phyloP scores from a whole-genome alignment of 208 protist species.

The Angomonas deanei region DNA sequence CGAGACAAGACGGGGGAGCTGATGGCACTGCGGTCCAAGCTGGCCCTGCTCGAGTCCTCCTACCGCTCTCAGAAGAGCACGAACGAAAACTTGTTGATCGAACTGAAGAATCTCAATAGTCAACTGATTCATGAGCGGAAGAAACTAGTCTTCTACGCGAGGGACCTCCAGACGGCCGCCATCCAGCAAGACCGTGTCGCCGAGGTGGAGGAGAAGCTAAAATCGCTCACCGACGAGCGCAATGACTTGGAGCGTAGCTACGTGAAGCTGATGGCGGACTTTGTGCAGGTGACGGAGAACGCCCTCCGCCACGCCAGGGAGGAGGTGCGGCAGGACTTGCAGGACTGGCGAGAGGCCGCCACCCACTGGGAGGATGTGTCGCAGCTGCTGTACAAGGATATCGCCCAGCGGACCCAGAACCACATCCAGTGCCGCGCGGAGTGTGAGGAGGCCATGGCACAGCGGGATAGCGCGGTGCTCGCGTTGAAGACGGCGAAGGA shows the following conservation, averaged over 20 bases:
- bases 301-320: slow-evolving; percentile 54
- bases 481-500: slow-evolving; percentile 32
- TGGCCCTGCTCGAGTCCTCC: slow-evolving; percentile 65
- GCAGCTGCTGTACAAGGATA: slow-evolving; percentile 84
- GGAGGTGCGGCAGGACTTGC: slow-evolving; percentile 60
- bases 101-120: slow-evolving; percentile 64
- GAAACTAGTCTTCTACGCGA: slow-evolving; percentile 48
- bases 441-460: slow-evolving; percentile 76
- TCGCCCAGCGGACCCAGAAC: slow-evolving; percentile 62
- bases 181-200: slow-evolving; percentile 25
- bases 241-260: slow-evolving; percentile 61
- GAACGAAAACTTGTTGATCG: slow-evolving; percentile 82
- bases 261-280: slow-evolving; percentile 66
- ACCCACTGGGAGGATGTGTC: slow-evolving; percentile 82
- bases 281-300: slow-evolving; percentile 64
- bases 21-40: slow-evolving; percentile 60
- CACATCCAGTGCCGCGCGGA: slow-evolving; percentile 76
- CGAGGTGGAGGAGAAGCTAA: slow-evolving; percentile 51
- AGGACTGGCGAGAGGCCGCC: slow-evolving; percentile 54
- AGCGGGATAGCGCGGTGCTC: slow-evolving; percentile 48
- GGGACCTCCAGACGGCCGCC: slow-evolving; percentile 48
- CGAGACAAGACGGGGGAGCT: slow-evolving; percentile 53
- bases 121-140: slow-evolving; percentile 82
- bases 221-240: slow-evolving; percentile 32
- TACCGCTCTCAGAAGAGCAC: slow-evolving; percentile 74